Evolutionary conservation across 352 stramenopile species (phyloP).

Genomic region (Globisporangium cystogenes): DNA sequence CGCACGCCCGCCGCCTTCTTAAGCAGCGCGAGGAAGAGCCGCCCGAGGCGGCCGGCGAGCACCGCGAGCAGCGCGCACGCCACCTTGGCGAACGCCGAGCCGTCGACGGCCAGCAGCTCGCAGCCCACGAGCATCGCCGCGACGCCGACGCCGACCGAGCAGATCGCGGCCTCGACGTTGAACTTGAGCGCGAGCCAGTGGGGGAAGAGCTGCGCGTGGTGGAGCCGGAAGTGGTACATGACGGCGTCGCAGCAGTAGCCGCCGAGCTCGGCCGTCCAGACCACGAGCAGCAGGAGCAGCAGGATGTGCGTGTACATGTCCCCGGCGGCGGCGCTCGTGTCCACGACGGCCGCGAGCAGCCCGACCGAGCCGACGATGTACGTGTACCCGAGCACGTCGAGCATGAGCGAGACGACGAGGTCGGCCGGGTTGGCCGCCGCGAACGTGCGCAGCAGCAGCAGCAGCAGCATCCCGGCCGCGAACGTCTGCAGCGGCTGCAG

Average conservation of each 20-base stretch:
- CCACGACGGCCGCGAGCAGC: slow-evolving; percentile 34
- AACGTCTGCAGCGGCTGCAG: slow-evolving; percentile 33
- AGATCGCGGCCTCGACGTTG: slow-evolving; percentile 39
- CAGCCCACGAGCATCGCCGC: slow-evolving; percentile 30
- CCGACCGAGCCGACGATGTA: slow-evolving; percentile 29
- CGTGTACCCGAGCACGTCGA: slow-evolving; percentile 33
- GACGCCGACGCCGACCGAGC: slow-evolving; percentile 28
- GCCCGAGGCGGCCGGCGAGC: slow-evolving; percentile 86
- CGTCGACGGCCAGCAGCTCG: slow-evolving; percentile 21
- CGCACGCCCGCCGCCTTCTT: slow-evolving; percentile 91
- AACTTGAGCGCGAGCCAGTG: slow-evolving; percentile 35
- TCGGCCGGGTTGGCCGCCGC: slow-evolving; percentile 23
- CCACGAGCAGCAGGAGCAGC: slow-evolving; percentile 33
- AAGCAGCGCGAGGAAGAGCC: slow-evolving; percentile 90
- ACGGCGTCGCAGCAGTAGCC: slow-evolving; percentile 43
- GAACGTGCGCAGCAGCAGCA: slow-evolving; percentile 24
- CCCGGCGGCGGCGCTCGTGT: slow-evolving; percentile 24
- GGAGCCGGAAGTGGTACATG: slow-evolving; percentile 48
- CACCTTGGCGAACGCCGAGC: slow-evolving; percentile 5
- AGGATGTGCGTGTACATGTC: slow-evolving; percentile 30
- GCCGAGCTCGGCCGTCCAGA: slow-evolving; percentile 40
- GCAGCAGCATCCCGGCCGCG: slow-evolving; percentile 19
- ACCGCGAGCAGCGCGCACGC: slow-evolving; percentile 16
- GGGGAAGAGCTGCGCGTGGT: slow-evolving; percentile 35
- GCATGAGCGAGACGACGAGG: slow-evolving; percentile 24